Evolutionary conservation across 768 basidiomycete species (phyloP), one percentile per base, ranked within the genome.

Genomic region (Collybia mongolica): DNA sequence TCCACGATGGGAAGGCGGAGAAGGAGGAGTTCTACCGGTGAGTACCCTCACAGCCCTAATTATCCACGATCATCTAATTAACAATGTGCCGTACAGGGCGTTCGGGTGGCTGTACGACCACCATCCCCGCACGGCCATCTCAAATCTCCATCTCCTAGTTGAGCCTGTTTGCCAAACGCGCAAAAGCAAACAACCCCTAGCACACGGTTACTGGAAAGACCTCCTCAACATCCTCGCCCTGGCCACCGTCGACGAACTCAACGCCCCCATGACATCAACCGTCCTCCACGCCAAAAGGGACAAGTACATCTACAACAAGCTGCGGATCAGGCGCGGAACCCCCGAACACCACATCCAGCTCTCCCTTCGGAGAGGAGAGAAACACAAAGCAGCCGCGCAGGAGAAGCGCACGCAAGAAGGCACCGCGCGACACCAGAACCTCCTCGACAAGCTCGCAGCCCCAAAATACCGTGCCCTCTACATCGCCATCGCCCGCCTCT

Each of bases 141-240:
- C 62, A 7, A 89, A 88, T 58, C 75, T 88, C 3, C 72, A 60
- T 17, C 60, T 71, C 49, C 69, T 88, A 4, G 77, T 84, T 35
- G 68, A 75, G 7, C 82, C 81, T 0, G 73, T 79, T 6, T 81
- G 82, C 60, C 44, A 49, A 4, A 62, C 63, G 36, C 50, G 59
- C 15, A 65, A 63, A 58, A 46, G 63, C 44, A 54, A 62, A 44
- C 32, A 54, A 19, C 51, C 57, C 24, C 47, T 62, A 17, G 52
- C 71, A 11, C 86, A 89, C 43, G 87, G 87, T 0, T 87, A 83
- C 58, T 89, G 84, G 83, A 88, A 90, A 60, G 88, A 89, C 56
- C 72, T 88, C 18, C 74, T 87, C 46, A 84, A 87, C 45, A 81
- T 90, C 43, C 70, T 89, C 4, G 74, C 79, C 3, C 72, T 90